A percentile compares a stretch with the other conserved stretches of the same genome.
These are phyloP conservation scores for Filobasidium uniguttulatum DNA, from an alignment of 1,284 basidiomycete species.

Conservation along the genomic window DNA sequence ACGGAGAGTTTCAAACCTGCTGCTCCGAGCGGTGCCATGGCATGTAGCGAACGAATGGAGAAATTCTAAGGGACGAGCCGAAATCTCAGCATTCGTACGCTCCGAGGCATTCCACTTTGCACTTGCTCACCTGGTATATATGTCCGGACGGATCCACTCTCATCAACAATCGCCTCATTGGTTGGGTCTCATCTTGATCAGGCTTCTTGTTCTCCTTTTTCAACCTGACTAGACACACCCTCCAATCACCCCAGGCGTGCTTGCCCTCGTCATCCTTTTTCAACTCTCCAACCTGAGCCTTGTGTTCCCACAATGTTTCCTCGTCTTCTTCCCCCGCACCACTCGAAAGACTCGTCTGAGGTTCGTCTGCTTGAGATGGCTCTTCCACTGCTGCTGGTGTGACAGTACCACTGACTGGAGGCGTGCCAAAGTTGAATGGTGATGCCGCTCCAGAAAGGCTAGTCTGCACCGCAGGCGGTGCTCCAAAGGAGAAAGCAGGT, in stretches of 20 bases:
- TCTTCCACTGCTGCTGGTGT: slow-evolving; percentile 19
- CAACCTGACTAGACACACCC: slow-evolving; percentile 28
- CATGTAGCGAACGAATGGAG: slow-evolving; percentile 7
- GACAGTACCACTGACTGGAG: slow-evolving; percentile 5
- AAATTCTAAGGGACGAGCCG: slow-evolving; percentile 3
- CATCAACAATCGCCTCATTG: slow-evolving; percentile 30
- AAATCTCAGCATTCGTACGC: neutral
- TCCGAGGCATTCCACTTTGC: neutral
- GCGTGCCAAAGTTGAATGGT: too few relatives aligned
- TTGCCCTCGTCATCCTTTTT: slow-evolving; percentile 40
- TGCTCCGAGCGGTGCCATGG: slow-evolving; percentile 1
- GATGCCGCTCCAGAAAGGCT: slow-evolving; percentile 16
- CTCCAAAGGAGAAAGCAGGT: slow-evolving; percentile 16
- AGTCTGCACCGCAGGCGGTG: slow-evolving; percentile 13
- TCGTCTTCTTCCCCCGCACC: slow-evolving; percentile 56
- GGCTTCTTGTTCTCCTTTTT: slow-evolving; percentile 22
- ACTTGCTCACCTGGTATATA: slow-evolving; percentile 26
- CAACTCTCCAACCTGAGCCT: slow-evolving; percentile 52
- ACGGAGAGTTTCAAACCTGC: slow-evolving; percentile 4
- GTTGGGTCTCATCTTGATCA: slow-evolving; percentile 12
- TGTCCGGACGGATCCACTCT: slow-evolving; percentile 29
- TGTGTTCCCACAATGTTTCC: slow-evolving; percentile 50
- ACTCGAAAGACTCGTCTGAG: slow-evolving; percentile 20
- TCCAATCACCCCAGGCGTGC: slow-evolving; percentile 14
- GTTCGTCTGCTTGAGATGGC: slow-evolving; percentile 21